These are phyloP conservation scores for Candolleomyces eurysporus DNA, from an alignment of 768 basidiomycete genomes.

Conservation along the genomic window DNA sequence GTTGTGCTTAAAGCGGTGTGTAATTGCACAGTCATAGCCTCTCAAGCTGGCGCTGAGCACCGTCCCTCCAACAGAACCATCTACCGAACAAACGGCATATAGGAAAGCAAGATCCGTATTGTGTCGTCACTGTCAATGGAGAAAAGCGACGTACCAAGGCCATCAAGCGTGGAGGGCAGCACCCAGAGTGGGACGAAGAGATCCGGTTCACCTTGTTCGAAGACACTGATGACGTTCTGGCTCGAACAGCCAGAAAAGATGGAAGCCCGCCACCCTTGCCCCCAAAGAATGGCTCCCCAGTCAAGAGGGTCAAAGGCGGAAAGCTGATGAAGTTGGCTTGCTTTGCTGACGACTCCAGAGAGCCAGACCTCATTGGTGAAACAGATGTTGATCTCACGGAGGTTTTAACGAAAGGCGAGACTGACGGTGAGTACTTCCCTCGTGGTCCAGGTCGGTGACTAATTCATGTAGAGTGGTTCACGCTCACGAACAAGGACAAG, in stretches of 20 bases:
- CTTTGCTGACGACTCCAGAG: constrained; percentile 93
- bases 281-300: constrained; percentile 53
- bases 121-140: constrained; percentile 71
- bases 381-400: constrained; percentile 82
- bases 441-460: neutral
- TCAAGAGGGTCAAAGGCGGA: constrained; percentile 64
- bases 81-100: constrained; percentile 89
- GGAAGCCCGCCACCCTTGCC: constrained; percentile 65
- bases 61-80: constrained; percentile 56
- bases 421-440: constrained; percentile 71
- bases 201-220: constrained; percentile 88
- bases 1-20: constrained; percentile 93
- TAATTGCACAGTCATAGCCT: constrained; percentile 12
- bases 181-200: constrained; percentile 99
- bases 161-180: constrained; percentile 96
- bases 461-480: constrained; percentile 81
- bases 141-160: constrained; percentile 88
- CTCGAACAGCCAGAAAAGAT: constrained; percentile 36
- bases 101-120: constrained; percentile 98
- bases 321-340: constrained; percentile 77
- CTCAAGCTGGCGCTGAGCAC: too few relatives aligned
- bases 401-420: constrained; percentile 92
- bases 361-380: constrained; percentile 96
- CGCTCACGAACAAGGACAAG: constrained; percentile 83
- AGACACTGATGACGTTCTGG: constrained; percentile 57